Base-by-base conservation (phyloP, 768 basidiomycete species). In the Mycena amicta region DNA sequence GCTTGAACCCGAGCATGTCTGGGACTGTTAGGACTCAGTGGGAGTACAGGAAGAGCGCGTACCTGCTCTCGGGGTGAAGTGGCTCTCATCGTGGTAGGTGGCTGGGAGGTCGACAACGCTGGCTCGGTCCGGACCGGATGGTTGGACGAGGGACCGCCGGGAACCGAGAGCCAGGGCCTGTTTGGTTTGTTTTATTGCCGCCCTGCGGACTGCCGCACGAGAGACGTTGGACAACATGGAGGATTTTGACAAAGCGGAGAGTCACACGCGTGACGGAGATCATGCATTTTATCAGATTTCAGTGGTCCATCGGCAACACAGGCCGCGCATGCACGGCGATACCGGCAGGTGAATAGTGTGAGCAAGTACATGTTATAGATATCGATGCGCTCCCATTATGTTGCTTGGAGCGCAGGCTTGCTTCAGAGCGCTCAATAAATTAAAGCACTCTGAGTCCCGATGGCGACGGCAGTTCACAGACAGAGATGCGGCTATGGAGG, bases 1-100 rank as follows among this genome's bases (percentile, higher is more conserved):
- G 75, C 72, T 91, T 93, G 72, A 95, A 95, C 5, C 93, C 92
- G 59, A 93, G 82, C 89, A 93, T 93, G 68, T 93, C 93, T 93
- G 63, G n/a, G 40, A 45, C 57, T 45, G 61, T 59, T 55, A 41
- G 43, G 25, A 39, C 55, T 52, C n/a, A 23, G n/a, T 56, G n/a
- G n/a, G 3, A 20, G 13, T 50, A 47, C 11, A 43, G 39, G 55
- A 25, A 3, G 59, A 22, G 16, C 22, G 64, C 74, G 53, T 63
- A 90, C 91, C 91, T 66, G 85, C 75, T 61, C 87, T 76, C 20
- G 91, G 92, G 20, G 88, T 68, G 62, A 92, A 86, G 68, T 89
- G 82, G 12, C 76, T 78, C 61, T 89, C 87, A 60, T 87, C 86
- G 64, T 85, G 80, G 70, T 89, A 90, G 3, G 83, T 80, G 31